A percentile compares a stretch with the other conserved stretches of the same genome.
Conservation (phyloP, 768 basidiomycete genomes). For the Saitozyma sp. region DNA sequence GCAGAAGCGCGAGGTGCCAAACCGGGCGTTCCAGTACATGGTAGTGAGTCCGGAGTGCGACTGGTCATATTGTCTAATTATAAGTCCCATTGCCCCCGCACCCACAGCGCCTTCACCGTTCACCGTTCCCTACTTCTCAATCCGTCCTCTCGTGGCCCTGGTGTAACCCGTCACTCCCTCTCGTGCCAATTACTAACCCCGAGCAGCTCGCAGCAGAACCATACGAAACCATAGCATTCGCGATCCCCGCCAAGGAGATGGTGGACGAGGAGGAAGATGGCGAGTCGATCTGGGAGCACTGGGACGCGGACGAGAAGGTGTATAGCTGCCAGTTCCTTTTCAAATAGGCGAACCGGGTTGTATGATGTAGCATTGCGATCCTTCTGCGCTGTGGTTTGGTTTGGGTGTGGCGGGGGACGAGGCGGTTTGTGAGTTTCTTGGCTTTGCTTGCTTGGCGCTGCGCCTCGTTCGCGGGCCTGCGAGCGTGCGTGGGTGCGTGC, state of each 20-base stretch:
- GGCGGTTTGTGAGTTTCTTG: no score
- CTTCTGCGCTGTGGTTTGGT: no score
- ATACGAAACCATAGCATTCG: constrained; percentile 99
- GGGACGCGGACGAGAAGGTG: constrained; percentile 99
- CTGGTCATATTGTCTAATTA: no score
- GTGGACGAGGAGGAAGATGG: constrained; percentile 65
- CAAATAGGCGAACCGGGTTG: constrained; percentile 29
- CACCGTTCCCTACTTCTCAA: neutral
- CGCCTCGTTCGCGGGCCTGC: no score
- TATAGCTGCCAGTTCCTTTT: constrained; percentile 99
- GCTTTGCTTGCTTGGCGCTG: no score
- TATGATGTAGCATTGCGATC: neutral
- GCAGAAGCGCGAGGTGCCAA: constrained; percentile 90
- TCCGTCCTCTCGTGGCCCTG: neutral
- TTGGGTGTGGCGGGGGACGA: no score
- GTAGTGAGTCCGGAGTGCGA: constrained; percentile 64
- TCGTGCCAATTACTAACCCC: constrained; percentile 2
- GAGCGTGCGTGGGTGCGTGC: no score
- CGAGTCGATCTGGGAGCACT: constrained; percentile 94
- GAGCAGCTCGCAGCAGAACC: constrained; percentile 94
- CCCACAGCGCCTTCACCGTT: no score
- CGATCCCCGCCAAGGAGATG: constrained; percentile 94
- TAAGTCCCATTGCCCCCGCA: no score
- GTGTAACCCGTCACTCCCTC: neutral
- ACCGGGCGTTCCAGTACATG: constrained; percentile 95